Percentiles rank a stretch among this genome's conserved stretches.
Evolutionary conservation across 345 rosid species (phyloP).

Genomic region (Hibiscus mutabilis): DNA sequence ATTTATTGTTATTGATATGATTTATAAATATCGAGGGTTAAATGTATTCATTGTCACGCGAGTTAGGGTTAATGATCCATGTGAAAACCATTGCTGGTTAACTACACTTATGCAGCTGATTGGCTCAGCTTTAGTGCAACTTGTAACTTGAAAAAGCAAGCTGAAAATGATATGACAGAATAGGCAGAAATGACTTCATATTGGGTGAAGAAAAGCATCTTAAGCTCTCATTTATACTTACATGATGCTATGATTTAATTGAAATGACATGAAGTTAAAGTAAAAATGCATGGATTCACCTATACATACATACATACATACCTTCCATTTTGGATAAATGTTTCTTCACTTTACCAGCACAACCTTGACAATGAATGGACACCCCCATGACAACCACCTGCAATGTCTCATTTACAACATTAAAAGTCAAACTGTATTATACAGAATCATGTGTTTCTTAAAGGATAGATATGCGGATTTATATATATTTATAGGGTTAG

Average conservation of each 20-base stretch:
- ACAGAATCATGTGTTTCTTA: background rate
- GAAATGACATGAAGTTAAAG: background rate
- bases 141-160: background rate
- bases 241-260: background rate
- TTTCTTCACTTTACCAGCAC: conserved; percentile 62
- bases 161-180: conserved; percentile 1
- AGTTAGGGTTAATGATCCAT: background rate
- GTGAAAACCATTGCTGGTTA: background rate
- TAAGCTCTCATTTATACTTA: too few species aligned
- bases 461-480: too few species aligned
- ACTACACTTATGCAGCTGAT: too few species aligned
- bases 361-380: conserved; percentile 66
- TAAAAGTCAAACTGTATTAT: too few species aligned
- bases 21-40: too few species aligned
- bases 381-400: conserved; percentile 70
- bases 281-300: background rate
- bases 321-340: conserved; percentile 73
- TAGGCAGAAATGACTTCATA: background rate
- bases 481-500: background rate
- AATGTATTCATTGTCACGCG: background rate
- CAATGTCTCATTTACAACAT: background rate
- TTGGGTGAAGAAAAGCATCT: background rate
- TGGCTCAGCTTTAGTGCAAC: background rate
- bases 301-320: conserved; percentile 3
- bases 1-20: too few species aligned